Conservation (phyloP, 805 yeast genomes). For the Komagataella kurtzmanii region DNA sequence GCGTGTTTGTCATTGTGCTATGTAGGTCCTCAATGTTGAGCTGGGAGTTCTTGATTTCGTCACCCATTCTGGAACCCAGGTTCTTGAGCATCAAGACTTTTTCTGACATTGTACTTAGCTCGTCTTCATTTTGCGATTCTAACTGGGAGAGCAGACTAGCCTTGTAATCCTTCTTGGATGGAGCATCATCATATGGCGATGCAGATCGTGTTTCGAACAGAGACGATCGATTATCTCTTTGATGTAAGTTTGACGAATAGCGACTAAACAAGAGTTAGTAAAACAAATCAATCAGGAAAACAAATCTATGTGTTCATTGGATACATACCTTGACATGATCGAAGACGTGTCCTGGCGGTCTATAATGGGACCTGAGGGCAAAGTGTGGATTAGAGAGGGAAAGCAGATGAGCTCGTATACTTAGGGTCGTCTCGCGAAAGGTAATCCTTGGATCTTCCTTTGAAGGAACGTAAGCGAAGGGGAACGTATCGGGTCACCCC, state of each 20-base stretch:
- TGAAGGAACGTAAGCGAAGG: too few species aligned
- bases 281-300: background rate
- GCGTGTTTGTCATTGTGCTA: constrained; percentile 17
- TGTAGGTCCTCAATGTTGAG: constrained; percentile 12
- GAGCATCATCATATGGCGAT: constrained; percentile 26
- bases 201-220: constrained; percentile 12
- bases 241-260: constrained; percentile 16
- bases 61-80: constrained; percentile 46
- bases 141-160: constrained; percentile 43
- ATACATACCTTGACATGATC: background rate
- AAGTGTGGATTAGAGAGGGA: background rate
- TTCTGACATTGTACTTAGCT: constrained; percentile 36
- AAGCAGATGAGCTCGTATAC: background rate
- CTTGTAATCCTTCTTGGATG: constrained; percentile 23
- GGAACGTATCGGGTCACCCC: too few species aligned
- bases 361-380: background rate
- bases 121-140: constrained; percentile 56
- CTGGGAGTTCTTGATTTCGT: constrained; percentile 33
- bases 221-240: constrained; percentile 9
- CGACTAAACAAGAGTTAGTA: constrained; percentile 8
- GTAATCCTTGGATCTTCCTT: background rate
- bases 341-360: background rate
- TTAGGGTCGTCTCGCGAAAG: background rate
- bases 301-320: constrained; percentile 3
- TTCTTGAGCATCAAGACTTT: constrained; percentile 43